Conservation (phyloP, 2,329 filamentous ascomycete species). For the Colletotrichum paranaense region DNA sequence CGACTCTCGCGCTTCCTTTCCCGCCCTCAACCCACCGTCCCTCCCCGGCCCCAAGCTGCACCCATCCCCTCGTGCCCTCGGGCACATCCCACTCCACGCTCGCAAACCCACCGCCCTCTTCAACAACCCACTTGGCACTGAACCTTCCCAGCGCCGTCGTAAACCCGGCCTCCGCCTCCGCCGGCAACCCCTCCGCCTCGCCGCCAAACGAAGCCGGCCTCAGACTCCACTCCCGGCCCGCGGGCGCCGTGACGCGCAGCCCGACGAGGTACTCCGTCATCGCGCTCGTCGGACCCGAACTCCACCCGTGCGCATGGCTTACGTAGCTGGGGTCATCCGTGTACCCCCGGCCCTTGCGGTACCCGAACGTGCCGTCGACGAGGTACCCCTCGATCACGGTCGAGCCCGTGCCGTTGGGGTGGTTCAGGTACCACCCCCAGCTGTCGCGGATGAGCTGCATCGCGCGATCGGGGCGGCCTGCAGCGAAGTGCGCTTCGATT, state of each 20-base stretch:
- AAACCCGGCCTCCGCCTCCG: slow-evolving; percentile 32
- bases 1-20: slow-evolving; percentile 1
- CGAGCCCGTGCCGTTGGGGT: slow-evolving; percentile 66
- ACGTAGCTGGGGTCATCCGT: slow-evolving; percentile 57
- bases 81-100: slow-evolving; percentile 33
- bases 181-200: slow-evolving; percentile 12
- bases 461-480: slow-evolving; percentile 59
- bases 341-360: slow-evolving; percentile 64
- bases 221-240: slow-evolving; percentile 27
- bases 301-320: slow-evolving; percentile 63
- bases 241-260: slow-evolving; percentile 39
- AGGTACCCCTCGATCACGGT: slow-evolving; percentile 71
- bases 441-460: slow-evolving; percentile 64
- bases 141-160: slow-evolving; percentile 32
- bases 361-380: slow-evolving; percentile 66
- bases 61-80: slow-evolving; percentile 29
- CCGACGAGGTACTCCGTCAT: slow-evolving; percentile 57
- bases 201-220: slow-evolving; percentile 20
- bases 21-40: slow-evolving; percentile 29
- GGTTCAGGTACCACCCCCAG: slow-evolving; percentile 71
- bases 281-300: slow-evolving; percentile 58
- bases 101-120: slow-evolving; percentile 1
- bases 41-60: slow-evolving; percentile 14
- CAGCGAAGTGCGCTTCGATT: slow-evolving; percentile 65
- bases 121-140: slow-evolving; percentile 23